Conservation (phyloP, 2,329 filamentous ascomycete genomes). For the Purpureocillium lavendulum region DNA sequence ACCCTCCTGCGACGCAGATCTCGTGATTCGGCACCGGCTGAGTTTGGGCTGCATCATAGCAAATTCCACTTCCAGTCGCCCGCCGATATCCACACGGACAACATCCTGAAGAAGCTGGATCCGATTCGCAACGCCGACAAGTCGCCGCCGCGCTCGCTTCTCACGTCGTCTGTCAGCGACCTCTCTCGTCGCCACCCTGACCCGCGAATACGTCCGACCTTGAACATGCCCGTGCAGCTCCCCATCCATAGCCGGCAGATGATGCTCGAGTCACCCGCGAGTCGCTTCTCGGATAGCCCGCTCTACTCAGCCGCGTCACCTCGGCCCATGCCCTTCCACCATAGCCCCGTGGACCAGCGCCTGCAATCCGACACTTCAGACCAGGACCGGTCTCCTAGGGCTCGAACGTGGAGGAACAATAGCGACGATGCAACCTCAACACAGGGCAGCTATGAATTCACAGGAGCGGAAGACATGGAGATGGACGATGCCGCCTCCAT, state of each 20-base stretch:
- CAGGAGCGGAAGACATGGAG: constrained; percentile 33
- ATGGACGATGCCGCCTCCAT: constrained; percentile 43
- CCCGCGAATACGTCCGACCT: constrained; percentile 28
- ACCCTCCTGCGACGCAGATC: constrained; percentile 19
- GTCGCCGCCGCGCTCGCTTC: constrained; percentile 34
- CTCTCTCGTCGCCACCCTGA: constrained; percentile 28
- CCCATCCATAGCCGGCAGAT: constrained; percentile 26
- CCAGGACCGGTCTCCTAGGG: constrained; percentile 37
- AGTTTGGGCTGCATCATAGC: constrained; percentile 43
- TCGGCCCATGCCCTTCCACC: constrained; percentile 32
- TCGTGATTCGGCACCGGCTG: constrained; percentile 27
- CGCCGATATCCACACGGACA: constrained; percentile 39
- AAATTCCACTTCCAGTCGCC: constrained; percentile 38
- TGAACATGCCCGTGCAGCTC: constrained; percentile 36
- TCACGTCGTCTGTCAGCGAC: constrained; percentile 34
- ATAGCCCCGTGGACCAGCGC: constrained; percentile 29
- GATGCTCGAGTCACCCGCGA: constrained; percentile 33
- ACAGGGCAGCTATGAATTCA: constrained; percentile 34
- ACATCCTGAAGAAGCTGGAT: constrained; percentile 48
- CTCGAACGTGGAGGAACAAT: constrained; percentile 38
- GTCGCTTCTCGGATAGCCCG: constrained; percentile 35
- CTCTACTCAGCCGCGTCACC: constrained; percentile 40
- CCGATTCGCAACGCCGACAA: constrained; percentile 35
- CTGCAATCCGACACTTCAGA: constrained; percentile 36
- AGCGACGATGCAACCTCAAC: constrained; percentile 42